Conservation (phyloP, 352 stramenopile genomes). For the Blastocystis sp. region DNA sequence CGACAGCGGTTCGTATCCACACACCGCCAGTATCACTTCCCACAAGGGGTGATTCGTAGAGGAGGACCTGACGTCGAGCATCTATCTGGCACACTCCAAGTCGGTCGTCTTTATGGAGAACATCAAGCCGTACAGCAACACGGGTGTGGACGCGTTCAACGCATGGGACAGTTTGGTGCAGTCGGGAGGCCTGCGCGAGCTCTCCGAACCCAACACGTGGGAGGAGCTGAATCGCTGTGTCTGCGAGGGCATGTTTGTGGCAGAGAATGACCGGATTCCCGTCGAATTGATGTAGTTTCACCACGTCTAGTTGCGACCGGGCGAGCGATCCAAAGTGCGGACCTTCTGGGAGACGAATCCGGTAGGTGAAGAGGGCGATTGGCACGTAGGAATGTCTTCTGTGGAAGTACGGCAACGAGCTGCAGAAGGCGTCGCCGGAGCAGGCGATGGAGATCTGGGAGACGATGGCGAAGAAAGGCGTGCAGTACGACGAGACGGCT, state of each 20-base stretch:
- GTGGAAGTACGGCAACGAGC: slow-evolving; percentile 56
- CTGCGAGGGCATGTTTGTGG: slow-evolving; percentile 41
- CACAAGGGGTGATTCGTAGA: not conserved
- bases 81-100: slow-evolving; percentile 36
- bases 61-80: slow-evolving; percentile 12
- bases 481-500: slow-evolving; percentile 23
- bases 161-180: slow-evolving; percentile 35
- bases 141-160: slow-evolving; percentile 24
- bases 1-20: slow-evolving; percentile 43
- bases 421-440: slow-evolving; percentile 15
- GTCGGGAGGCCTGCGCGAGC: slow-evolving; percentile 18
- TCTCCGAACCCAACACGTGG: slow-evolving; percentile 5
- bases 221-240: slow-evolving; percentile 56
- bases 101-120: slow-evolving; percentile 56
- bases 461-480: slow-evolving; percentile 6
- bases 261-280: not conserved
- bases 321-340: slow-evolving; percentile 35
- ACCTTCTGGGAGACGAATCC: slow-evolving; percentile 49
- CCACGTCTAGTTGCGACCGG: not conserved
- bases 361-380: not conserved
- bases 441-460: slow-evolving; percentile 51
- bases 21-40: not conserved
- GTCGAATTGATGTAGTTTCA: not conserved
- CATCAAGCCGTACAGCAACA: slow-evolving; percentile 41
- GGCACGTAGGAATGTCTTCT: not conserved